Evolutionary conservation across 2,329 filamentous ascomycete genomes (phyloP), one percentile per base, ranked within the genome.

Genomic region (Harringtonia lauricola): DNA sequence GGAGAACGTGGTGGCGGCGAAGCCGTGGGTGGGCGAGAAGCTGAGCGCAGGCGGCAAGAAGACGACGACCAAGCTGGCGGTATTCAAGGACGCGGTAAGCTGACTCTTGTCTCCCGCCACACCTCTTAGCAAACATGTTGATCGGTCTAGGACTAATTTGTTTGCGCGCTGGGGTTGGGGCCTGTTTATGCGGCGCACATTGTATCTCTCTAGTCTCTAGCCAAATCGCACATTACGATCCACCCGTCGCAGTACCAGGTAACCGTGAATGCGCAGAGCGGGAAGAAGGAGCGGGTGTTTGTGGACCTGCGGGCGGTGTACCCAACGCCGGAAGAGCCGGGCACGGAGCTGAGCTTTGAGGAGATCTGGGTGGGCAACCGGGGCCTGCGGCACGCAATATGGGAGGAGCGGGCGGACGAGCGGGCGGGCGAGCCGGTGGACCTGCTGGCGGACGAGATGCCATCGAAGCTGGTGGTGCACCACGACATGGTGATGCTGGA

Each of bases 51-150:
- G 85, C 35, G 90, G 87, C 55, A 92, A 86, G 67, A 86, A 86
- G 66, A 77, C 71, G 36, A 78, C 73, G 43, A 72, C 81, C 43
- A 96, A 95, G 71, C 83, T 98, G 80, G 71, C 82, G 57, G 77
- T 98, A 37, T 98, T 95, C 71, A 90, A 86, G 71, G 92, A 98
- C 72, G 72, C 84, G 84, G 92, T 98, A 83, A 82, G 87, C 74
- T 60, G 44, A 54, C 51, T 56, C 56, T 49, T 55, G 51, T 55
- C 53, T 59, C 59, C 54, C 52, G 50, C 29, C 18, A 13, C 24
- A 18, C 18, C 21, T n/a, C 31, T 31, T 18, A 48, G 46, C 37
- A 70, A 74, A 72, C 62, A 72, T 87, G 77, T 92, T 92, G 86
- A 92, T 88, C 72, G 80, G 75, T 72, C 76, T 77, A 95, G 89